These are phyloP conservation scores for Nicotiana sylvestris DNA, from an alignment of 257 asterid genomes.

Conservation along the genomic window DNA sequence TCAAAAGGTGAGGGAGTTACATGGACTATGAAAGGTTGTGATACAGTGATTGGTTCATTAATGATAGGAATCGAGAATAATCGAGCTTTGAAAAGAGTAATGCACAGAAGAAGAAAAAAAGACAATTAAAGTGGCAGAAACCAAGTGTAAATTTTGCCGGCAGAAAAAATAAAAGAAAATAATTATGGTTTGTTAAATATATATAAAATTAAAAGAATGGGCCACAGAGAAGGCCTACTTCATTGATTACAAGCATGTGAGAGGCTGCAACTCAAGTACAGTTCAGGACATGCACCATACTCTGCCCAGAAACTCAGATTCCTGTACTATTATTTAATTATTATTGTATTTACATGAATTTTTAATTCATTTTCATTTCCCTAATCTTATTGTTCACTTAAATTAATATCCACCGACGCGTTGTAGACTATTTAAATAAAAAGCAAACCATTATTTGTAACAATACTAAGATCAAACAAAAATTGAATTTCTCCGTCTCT, in stretches of 20 bases:
- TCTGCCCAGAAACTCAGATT: neutral
- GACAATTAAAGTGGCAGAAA: neutral
- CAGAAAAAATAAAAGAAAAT: neutral
- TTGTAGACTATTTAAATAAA: neutral
- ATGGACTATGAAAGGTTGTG: too few relatives aligned
- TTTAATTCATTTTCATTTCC: neutral
- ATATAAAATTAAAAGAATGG: neutral
- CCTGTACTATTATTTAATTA: neutral
- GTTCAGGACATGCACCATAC: neutral
- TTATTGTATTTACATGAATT: neutral
- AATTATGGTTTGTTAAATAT: neutral
- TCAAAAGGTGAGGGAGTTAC: too few relatives aligned
- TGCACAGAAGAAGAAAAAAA: too few relatives aligned
- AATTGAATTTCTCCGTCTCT: neutral
- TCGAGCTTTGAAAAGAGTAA: too few relatives aligned
- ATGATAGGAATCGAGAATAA: too few relatives aligned
- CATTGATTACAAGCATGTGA: neutral
- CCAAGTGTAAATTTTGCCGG: neutral
- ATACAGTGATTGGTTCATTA: too few relatives aligned
- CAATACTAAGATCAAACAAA: neutral
- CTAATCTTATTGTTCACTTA: neutral
- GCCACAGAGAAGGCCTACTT: neutral
- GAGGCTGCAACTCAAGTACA: neutral
- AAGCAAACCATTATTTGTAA: neutral
- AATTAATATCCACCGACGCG: constrained; percentile 5